Evolutionary conservation across 108 stramenopile genomes (phyloP), one percentile per base, ranked within the genome.

Genomic region (Craspedostauros australis): DNA sequence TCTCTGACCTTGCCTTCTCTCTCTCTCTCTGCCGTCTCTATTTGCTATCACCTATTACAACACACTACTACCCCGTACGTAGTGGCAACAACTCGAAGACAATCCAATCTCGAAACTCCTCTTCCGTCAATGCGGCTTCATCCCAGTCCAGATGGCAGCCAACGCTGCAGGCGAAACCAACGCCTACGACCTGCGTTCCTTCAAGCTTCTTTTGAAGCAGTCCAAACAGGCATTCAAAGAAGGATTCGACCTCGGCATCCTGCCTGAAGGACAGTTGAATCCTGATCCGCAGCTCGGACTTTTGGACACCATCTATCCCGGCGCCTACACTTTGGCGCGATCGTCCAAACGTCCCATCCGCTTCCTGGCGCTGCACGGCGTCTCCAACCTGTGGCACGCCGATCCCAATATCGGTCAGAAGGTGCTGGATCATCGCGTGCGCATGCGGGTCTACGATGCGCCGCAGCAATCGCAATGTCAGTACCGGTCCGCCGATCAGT

Each of bases 191-290:
- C 55, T 51, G 28, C 29, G 52, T 19, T 76, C 75, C 26, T 92
- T 92, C 70, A 82, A 79, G 31, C 49, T 41, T 1, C 61, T 92
- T 36, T 46, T 92, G 25, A 73, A 73, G 39, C 46, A 57, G 14
- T 62, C 73, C 33, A 80, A 88, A 39, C 58, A 65, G 34, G 84
- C 84, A 3, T 79, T 92, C 39, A 60, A 48, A 8, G 83, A 87
- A 25, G 90, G 90, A 0, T 92, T 85, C 56, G 90, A 92, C 57
- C 73, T 92, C 51, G 75, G 82, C 2, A 77, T 92, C 27, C 40
- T 88, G 28, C 90, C 90, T 0, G 90, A 92, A 57, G 90, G 90
- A 29, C 90, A 92, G 56, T 59, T 86, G 34, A 92, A 92, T 61
- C 90, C 90, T 1, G 60, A 55, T 11, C 90, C 90, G 5, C 78